These are phyloP conservation scores for Hypoxylon sp. DNA, from an alignment of 2,329 filamentous ascomycete species.

Conservation along the genomic window DNA sequence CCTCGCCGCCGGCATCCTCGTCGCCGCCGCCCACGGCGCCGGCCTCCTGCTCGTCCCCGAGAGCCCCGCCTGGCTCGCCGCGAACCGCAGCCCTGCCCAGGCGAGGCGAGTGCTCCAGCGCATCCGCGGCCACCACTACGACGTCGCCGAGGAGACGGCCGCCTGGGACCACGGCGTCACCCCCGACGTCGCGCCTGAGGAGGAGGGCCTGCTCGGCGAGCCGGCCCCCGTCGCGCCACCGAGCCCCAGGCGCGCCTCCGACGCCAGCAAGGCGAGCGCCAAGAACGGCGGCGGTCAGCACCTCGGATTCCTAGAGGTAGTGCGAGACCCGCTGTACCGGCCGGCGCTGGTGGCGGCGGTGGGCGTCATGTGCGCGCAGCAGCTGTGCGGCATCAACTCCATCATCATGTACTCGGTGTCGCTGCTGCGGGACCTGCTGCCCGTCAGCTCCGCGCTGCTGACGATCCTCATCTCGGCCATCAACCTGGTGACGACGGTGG, in stretches of 20 bases:
- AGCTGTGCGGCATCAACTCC: slow-evolving; percentile 93
- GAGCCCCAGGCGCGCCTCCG: slow-evolving; percentile 37
- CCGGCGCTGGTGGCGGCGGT: slow-evolving; percentile 83
- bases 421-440: slow-evolving; percentile 80
- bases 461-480: slow-evolving; percentile 87
- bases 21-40: slow-evolving; percentile 72
- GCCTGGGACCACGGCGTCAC: slow-evolving; percentile 68
- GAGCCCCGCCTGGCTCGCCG: slow-evolving; percentile 87
- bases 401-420: slow-evolving; percentile 99
- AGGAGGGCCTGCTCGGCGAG: slow-evolving; percentile 70
- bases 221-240: slow-evolving; percentile 37
- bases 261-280: slow-evolving; percentile 35
- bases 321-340: slow-evolving; percentile 72
- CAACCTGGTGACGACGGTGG: slow-evolving; percentile 83
- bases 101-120: slow-evolving; percentile 75
- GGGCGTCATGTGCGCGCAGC: slow-evolving; percentile 91
- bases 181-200: slow-evolving; percentile 61
- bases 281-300: slow-evolving; percentile 49
- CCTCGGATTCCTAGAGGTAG: slow-evolving; percentile 70
- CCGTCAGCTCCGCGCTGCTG: slow-evolving; percentile 80
- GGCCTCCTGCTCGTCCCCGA: slow-evolving; percentile 83
- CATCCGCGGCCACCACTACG: slow-evolving; percentile 73
- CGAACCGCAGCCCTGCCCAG: slow-evolving; percentile 63
- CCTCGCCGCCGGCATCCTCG: slow-evolving; percentile 72
- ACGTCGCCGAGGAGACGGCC: slow-evolving; percentile 77